Base-by-base conservation (phyloP, 345 rosid genomes). In the Nasturtium officinale region DNA sequence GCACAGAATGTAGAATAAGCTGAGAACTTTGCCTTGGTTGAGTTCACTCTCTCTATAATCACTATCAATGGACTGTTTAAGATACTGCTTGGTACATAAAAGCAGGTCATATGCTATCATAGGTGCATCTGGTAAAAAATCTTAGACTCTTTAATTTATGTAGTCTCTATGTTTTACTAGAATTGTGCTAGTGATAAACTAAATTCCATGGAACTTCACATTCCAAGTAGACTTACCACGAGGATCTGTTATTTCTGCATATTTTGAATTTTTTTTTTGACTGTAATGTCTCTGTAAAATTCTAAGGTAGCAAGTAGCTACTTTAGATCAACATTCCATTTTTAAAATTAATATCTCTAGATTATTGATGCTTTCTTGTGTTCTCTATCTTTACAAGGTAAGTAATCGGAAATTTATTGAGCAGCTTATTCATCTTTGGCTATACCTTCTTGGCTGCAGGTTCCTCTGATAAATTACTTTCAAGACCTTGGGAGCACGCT, bases 401-500 rank as follows among this genome's bases (percentile, higher is more conserved):
- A 35, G 33, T 35, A 33, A 12, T 62, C 9, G 18, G 10, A 35
- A 48, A 9, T 43, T 43, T 62, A 11, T 18, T 46, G n/a, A 61
- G 21, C 65, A 18, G 6, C 59, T 47, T 33, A 65, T 77, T 77
- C 33, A 65, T 33, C 46, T 69, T 48, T 65, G 43, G 17, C 15
- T 35, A 10, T 12, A 50, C 43, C 55, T 58, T 74, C 71, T 76
- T 47, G 43, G 65, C 16, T 77, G 79, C 91, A 96, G 99, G 91
- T 87, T 84, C 99, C 97, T 9, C 69, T 96, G 48, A 92, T 92
- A 69, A 88, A 90, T 65, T 84, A 88, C 79, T 92, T 87, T 67
- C 96, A 90, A 81, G 98, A 90, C 71, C 88, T 90, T 21, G 85
- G 86, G 46, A 87, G 95, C 59, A 90, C 96, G 65, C 75, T 96